Evolutionary conservation across 805 yeast species (phyloP).

Genomic region (Wickerhamomyces ciferrii): DNA sequence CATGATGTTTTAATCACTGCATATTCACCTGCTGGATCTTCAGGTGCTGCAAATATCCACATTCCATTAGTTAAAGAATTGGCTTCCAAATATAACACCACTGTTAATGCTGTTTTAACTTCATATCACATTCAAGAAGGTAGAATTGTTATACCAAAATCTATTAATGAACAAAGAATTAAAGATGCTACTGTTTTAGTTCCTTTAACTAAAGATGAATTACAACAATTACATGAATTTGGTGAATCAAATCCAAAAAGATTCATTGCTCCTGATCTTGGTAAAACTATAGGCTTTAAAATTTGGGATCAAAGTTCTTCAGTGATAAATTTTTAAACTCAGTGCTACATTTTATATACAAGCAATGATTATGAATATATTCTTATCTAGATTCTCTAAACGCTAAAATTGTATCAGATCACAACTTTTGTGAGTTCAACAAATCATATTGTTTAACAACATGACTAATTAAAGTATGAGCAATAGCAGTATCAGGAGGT

Average conservation of each 20-base stretch:
- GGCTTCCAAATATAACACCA: constrained; percentile 48
- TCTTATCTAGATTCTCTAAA: too few species aligned
- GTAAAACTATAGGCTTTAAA: constrained; percentile 7
- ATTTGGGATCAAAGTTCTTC: constrained; percentile 1
- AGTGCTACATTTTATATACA: background rate
- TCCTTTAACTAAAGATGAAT: constrained; percentile 34
- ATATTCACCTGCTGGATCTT: constrained; percentile 60
- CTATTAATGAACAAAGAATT: constrained; percentile 60
- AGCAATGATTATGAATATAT: too few species aligned
- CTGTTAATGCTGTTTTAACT: constrained; percentile 51
- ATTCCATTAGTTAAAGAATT: constrained; percentile 43
- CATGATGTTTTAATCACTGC: constrained; percentile 51
- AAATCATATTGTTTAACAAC: constrained; percentile 13
- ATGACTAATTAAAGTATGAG: constrained; percentile 19
- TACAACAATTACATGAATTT: constrained; percentile 25
- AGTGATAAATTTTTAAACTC: background rate
- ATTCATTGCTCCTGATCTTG: constrained; percentile 18
- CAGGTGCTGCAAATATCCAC: constrained; percentile 57
- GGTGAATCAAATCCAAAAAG: constrained; percentile 26
- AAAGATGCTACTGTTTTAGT: constrained; percentile 27
- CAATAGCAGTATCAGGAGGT: constrained; percentile 23
- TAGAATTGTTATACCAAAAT: constrained; percentile 59
- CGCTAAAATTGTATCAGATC: too few species aligned
- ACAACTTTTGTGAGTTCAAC: constrained; percentile 1
- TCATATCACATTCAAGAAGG: constrained; percentile 64